Percentiles rank a stretch among this genome's conserved stretches.
Evolutionary conservation across 148 eudicot species (phyloP).

Genomic region (Rhododendron ovatum): DNA sequence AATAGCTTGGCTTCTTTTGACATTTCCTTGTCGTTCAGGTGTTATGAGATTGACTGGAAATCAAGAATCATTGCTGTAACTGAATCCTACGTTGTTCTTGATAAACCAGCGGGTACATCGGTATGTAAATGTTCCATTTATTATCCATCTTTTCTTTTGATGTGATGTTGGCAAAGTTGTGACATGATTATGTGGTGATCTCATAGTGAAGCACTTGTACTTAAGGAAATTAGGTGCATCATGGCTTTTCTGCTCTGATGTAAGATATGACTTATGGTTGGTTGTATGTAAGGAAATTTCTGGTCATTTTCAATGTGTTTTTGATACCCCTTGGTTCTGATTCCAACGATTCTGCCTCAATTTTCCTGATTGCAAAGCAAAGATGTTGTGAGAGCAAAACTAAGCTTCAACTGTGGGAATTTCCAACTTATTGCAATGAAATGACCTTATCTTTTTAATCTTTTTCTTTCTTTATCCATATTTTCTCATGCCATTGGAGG

Average conservation of each 20-base stretch:
- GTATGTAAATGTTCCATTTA: slow-evolving; percentile 41
- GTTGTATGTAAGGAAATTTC: not conserved
- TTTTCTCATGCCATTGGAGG: not conserved
- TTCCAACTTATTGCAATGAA: not conserved
- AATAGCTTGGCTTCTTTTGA: slow-evolving; percentile 10
- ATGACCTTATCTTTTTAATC: not conserved
- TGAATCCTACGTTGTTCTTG: slow-evolving; percentile 79
- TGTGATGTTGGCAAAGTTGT: not conserved
- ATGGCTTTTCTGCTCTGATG: not conserved
- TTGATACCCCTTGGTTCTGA: not conserved
- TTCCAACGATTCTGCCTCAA: not conserved
- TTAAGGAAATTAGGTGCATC: not conserved
- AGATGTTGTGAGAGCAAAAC: not conserved
- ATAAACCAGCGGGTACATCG: slow-evolving; percentile 97
- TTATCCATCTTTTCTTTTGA: not conserved
- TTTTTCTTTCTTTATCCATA: not conserved
- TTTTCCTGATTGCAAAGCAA: not conserved
- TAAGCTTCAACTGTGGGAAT: not conserved
- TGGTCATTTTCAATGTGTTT: not conserved
- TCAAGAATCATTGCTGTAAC: slow-evolving; percentile 80
- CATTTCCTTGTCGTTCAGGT: slow-evolving; percentile 42
- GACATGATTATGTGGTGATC: not conserved
- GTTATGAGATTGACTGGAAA: slow-evolving; percentile 96
- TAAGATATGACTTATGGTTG: not conserved
- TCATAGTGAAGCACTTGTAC: not conserved